These are phyloP conservation scores for Prunus mume DNA, from an alignment of 306 rosid species.

Conservation along the genomic window DNA sequence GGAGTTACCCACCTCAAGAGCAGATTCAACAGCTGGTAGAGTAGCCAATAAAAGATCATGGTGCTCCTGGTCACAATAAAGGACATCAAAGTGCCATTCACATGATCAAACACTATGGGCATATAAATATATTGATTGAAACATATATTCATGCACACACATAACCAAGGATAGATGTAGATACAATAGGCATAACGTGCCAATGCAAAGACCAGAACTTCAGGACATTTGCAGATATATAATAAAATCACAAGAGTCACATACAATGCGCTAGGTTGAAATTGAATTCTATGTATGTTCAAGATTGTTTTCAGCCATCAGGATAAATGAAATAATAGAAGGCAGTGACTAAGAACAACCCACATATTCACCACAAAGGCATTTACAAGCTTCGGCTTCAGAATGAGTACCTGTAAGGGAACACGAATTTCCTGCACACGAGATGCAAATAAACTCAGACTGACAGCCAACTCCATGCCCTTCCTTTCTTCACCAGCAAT, in stretches of 20 bases:
- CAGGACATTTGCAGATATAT: background rate
- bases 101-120: background rate
- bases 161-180: background rate
- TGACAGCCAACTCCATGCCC: conserved; percentile 99
- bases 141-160: background rate
- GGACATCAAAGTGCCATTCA: background rate
- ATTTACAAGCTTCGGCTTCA: conserved; percentile 11
- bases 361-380: background rate
- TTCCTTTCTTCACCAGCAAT: conserved; percentile 98
- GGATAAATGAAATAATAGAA: background rate
- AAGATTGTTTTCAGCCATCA: conserved; percentile 1
- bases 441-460: conserved; percentile 95
- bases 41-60: conserved; percentile 85
- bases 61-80: conserved; percentile 67
- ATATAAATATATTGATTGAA: background rate
- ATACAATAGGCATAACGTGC: background rate
- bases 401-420: conserved; percentile 70
- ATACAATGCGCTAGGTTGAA: background rate
- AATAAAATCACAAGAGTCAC: background rate
- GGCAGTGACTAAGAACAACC: background rate
- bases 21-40: conserved; percentile 84
- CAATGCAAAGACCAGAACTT: background rate
- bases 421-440: conserved; percentile 97
- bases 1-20: conserved; percentile 67
- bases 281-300: conserved; percentile 10